A percentile compares a stretch with the other conserved stretches of the same genome.
Evolutionary conservation across 352 stramenopile genomes (phyloP).

Genomic region (Phytophthora citrophthora): DNA sequence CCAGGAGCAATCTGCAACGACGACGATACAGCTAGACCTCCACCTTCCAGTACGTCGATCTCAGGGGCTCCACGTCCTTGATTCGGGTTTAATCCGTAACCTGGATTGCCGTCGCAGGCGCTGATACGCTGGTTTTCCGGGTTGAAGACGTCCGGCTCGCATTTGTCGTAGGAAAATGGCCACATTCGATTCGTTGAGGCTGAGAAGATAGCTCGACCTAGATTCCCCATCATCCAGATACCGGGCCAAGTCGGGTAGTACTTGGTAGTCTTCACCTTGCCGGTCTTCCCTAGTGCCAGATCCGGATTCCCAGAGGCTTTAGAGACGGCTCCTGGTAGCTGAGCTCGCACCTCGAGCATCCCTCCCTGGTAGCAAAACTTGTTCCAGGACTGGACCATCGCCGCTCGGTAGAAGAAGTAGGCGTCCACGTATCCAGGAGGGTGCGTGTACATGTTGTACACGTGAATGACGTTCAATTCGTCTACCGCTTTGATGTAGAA

Average conservation of each 20-base stretch:
- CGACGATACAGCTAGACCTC: conserved; percentile 64
- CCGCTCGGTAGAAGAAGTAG: conserved; percentile 58
- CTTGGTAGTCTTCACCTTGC: conserved; percentile 19
- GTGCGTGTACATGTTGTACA: conserved; percentile 68
- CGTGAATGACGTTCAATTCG: conserved; percentile 40
- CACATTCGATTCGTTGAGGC: conserved; percentile 91
- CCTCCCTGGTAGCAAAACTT: conserved; percentile 95
- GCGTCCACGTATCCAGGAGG: conserved; percentile 37
- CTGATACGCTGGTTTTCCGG: conserved; percentile 47
- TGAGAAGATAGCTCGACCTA: conserved; percentile 92
- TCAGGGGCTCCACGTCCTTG: conserved; percentile 89
- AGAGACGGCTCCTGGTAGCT: conserved; percentile 83
- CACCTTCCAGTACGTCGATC: conserved; percentile 93
- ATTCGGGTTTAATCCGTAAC: conserved; percentile 89
- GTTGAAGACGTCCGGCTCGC: conserved; percentile 56
- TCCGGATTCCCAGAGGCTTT: conserved; percentile 48
- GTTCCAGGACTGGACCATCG: conserved; percentile 93
- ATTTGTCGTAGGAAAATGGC: conserved; percentile 93
- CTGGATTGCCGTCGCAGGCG: conserved; percentile 91
- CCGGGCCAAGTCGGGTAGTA: conserved; percentile 88
- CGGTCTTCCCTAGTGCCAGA: conserved; percentile 31
- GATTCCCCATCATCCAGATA: conserved; percentile 94
- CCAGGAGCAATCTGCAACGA: conserved; percentile 84
- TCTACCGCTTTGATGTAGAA: conserved; percentile 51
- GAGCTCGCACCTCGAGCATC: conserved; percentile 88